Base-by-base conservation (phyloP, 2,329 filamentous ascomycete genomes). In the Anthostomella pinea region DNA sequence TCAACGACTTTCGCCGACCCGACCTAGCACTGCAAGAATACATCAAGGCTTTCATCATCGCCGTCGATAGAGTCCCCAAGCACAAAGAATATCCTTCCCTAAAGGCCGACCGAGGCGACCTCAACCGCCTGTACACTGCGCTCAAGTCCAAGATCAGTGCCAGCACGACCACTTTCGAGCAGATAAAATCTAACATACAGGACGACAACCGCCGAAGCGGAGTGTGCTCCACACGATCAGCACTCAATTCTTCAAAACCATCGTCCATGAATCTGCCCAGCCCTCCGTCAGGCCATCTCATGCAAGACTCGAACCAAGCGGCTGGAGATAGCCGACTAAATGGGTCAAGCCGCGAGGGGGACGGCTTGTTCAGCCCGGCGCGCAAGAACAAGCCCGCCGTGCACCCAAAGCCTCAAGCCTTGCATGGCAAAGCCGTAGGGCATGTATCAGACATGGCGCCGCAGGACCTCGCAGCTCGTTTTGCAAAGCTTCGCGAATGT, bases 11-110 rank as follows among this genome's bases (percentile, higher is more conserved):
- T 63, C 68, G 77, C 17, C 72, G 80, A 22, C 78, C 81, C 4
- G 88, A 93, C 56, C 63, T 80, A 23, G 90, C 90, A 3, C 83
- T 95, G 37, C 78, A 85, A 47, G 86, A 95, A 43, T 97, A 91
- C 56, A 75, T 97, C 39, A 79, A 83, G 45, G 87, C 90, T 8
- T 89, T 77, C 41, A 81, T 89, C 39, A 84, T 96, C 37, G 77
- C 85, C 10, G 73, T 89, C 33, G 81, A 91, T 38, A 68, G 82
- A 26, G 82, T 97, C 17, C 85, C 87, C 2, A 73, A 72, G 22
- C 88, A 95, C 58, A 79, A 76, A 38, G 86, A 91, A 44, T 94
- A 81, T 59, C 75, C 79, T 18, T 70, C 75, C 33, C 67, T 89
- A 39, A 76, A 79, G 50, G 64, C 64, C 23, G 77, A 81, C 31